Evolutionary conservation across 2,329 filamentous ascomycete genomes (phyloP).

Genomic region (Hansfordia pulvinata): DNA sequence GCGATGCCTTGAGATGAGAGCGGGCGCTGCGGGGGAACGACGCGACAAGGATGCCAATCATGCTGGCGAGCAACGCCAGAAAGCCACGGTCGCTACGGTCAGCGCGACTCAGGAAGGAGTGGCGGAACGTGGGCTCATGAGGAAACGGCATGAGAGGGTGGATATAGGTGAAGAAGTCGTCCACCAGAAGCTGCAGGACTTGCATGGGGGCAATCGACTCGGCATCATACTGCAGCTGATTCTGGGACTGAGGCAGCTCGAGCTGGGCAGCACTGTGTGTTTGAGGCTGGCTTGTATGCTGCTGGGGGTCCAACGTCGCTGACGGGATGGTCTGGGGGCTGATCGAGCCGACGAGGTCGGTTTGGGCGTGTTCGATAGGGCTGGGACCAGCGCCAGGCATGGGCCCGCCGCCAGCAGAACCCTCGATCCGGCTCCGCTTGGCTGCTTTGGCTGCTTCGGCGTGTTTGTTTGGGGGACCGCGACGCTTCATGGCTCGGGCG

Average conservation of each 20-base stretch:
- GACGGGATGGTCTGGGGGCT: constrained; percentile 4
- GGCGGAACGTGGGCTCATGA: constrained; percentile 64
- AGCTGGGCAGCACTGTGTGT: constrained; percentile 17
- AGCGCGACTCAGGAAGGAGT: constrained; percentile 51
- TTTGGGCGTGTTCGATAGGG: constrained; percentile 2
- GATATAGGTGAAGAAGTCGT: constrained; percentile 76
- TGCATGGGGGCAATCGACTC: constrained; percentile 60
- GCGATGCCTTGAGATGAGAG: constrained; percentile 54
- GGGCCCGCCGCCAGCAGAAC: background rate
- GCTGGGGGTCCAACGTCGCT: no score
- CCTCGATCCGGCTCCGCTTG: constrained; percentile 29
- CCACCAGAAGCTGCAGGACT: constrained; percentile 54
- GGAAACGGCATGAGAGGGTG: constrained; percentile 67
- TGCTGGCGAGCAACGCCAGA: constrained; percentile 57
- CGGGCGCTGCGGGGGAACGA: constrained; percentile 63
- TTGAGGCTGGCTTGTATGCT: no score
- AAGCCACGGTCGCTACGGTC: constrained; percentile 55
- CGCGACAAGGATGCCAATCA: constrained; percentile 61
- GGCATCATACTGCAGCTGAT: constrained; percentile 34
- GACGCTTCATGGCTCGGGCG: constrained; percentile 40
- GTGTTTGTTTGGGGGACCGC: constrained; percentile 45
- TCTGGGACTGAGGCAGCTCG: constrained; percentile 20
- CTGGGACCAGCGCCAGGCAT: background rate
- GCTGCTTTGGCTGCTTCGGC: constrained; percentile 40
- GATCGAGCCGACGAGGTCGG: no score